These are phyloP conservation scores for Suillus americanus DNA, from an alignment of 768 basidiomycete species.

Conservation along the genomic window DNA sequence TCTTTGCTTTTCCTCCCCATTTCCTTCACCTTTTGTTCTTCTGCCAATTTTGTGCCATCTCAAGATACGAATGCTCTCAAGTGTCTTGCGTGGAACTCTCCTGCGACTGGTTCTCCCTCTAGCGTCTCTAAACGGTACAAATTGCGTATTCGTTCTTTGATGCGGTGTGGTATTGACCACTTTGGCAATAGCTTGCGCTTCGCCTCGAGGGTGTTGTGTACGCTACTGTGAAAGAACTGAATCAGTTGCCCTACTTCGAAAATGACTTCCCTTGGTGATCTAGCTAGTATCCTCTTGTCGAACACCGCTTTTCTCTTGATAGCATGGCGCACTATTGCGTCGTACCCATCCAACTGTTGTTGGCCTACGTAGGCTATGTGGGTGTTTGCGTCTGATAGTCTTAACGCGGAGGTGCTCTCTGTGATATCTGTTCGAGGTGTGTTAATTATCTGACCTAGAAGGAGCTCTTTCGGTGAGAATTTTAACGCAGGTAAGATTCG, in stretches of 20 bases:
- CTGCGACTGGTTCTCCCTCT: rapidly evolving
- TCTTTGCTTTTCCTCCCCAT: too few relatives aligned
- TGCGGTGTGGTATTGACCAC: conserved; percentile 29
- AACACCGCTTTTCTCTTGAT: conserved; percentile 26
- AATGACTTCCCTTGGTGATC: conserved; percentile 15
- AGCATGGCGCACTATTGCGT: neutral
- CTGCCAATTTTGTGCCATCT: too few relatives aligned
- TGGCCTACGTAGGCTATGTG: too few relatives aligned
- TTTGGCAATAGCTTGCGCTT: conserved; percentile 27
- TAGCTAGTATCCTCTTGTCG: conserved; percentile 20
- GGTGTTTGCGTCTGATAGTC: too few relatives aligned
- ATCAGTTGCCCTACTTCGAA: conserved; percentile 31
- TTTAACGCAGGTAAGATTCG: too few relatives aligned
- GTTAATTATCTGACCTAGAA: too few relatives aligned
- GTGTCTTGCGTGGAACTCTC: neutral
- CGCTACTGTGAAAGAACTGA: conserved; percentile 28
- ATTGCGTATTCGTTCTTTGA: neutral
- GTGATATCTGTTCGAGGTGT: too few relatives aligned
- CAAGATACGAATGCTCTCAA: too few relatives aligned
- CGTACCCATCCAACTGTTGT: too few relatives aligned
- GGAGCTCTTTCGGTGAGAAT: too few relatives aligned
- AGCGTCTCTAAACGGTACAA: rapidly evolving
- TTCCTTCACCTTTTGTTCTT: too few relatives aligned
- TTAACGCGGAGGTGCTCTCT: rapidly evolving
- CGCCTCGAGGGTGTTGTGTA: conserved; percentile 25